A percentile compares a stretch with the other conserved stretches of the same genome.
phyloP scores from a whole-genome alignment of 129 eudicot genomes.

The Silybum marianum region DNA sequence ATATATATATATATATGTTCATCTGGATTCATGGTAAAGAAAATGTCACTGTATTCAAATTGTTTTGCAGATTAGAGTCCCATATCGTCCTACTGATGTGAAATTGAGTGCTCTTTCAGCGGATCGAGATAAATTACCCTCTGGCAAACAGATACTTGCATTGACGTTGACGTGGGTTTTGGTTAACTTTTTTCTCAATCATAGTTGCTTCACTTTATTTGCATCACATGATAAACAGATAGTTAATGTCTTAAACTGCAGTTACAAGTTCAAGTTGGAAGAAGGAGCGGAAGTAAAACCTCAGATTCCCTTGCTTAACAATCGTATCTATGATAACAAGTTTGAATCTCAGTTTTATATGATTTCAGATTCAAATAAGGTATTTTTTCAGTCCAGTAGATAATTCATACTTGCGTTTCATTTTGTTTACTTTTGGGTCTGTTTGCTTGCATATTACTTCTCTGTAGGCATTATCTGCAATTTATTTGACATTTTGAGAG shows the following conservation, averaged over 20 bases:
- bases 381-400: slow-evolving; percentile 22
- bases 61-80: slow-evolving; percentile 72
- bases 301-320: slow-evolving; percentile 84
- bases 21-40: slow-evolving; percentile 11
- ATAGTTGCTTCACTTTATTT: not conserved
- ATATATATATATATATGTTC: not conserved
- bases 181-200: not conserved
- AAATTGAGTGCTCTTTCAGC: slow-evolving; percentile 78
- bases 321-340: slow-evolving; percentile 91
- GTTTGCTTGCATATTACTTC: not conserved
- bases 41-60: not conserved
- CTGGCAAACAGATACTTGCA: slow-evolving; percentile 93
- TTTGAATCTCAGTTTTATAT: slow-evolving; percentile 99
- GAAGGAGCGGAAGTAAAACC: slow-evolving; percentile 87
- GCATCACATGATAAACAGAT: not conserved
- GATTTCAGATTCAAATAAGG: slow-evolving; percentile 98
- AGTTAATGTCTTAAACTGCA: slow-evolving; percentile 38
- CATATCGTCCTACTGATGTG: slow-evolving; percentile 77
- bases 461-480: not conserved
- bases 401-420: slow-evolving; percentile 8
- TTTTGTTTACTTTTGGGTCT: not conserved
- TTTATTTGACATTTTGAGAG: not conserved
- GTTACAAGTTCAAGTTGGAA: slow-evolving; percentile 94
- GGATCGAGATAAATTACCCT: slow-evolving; percentile 85
- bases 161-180: slow-evolving; percentile 80